Base-by-base conservation (phyloP, 228 moss, liverwort and hornwort genomes). In the Sphagnum fallax region DNA sequence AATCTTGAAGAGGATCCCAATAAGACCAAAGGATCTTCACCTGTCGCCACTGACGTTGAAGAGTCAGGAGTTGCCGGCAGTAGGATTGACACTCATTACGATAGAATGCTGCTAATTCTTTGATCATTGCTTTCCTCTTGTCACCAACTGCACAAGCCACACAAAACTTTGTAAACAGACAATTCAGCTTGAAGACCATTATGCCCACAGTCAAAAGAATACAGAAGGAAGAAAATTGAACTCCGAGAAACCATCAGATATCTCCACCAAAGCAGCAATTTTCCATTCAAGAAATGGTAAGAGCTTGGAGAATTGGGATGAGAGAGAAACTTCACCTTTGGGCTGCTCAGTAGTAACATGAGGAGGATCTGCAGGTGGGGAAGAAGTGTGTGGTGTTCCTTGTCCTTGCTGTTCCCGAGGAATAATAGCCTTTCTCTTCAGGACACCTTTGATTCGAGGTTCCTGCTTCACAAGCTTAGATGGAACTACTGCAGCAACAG, bases 31-130 rank as follows among this genome's bases (percentile, higher is more conserved):
- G 68, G 13, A 9, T 64, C 10, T 62, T 52, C 47, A 84, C 87
- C 87, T 87, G 75, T 53, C 79, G 83, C 90, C 90, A 91, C 68
- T 88, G 85, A 60, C 90, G 90, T 75, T 91, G 90, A 58, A 91
- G 76, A 57, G 72, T 73, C 73, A 91, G 76, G 64, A 91, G 79
- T 79, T 91, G 88, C 49, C 90, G 79, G 81, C 88, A 91, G 64
- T 83, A 83, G 9, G 77, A 78, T 72, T 81, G 81, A 75, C 87
- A 86, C 63, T 91, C 88, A 61, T 85, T 85, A 71, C 86, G 86
- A 75, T 82, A 88, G 0, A 79, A 78, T 57, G 83, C 85, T 63
- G 85, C 88, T 70, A 91, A 70, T 51, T 88, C 83, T 74, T 83
- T 91, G 48, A 91, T 81, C 90, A 91, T 88, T 18, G 75, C 71